Conservation (phyloP, 768 basidiomycete species). For the Pholiota conissans region DNA sequence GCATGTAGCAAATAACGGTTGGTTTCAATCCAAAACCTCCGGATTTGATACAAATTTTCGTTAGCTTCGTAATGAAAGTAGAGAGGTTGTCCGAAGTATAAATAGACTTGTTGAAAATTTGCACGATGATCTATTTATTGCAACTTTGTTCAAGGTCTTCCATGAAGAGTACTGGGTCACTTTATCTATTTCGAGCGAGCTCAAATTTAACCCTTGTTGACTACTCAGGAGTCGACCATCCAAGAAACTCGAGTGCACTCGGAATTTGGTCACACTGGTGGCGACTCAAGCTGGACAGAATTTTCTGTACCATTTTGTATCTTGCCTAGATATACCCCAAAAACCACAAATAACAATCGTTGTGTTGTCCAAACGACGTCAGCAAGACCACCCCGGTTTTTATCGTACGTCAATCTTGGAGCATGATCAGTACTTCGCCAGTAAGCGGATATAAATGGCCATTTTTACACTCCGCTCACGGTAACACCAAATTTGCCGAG, state of each 20-base stretch:
- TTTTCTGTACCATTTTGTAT: no score
- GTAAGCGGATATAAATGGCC: neutral
- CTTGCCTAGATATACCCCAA: no score
- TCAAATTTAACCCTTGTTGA: no score
- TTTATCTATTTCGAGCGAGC: neutral
- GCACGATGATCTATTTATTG: neutral
- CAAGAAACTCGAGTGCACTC: no score
- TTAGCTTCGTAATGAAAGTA: no score
- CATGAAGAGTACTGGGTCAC: neutral
- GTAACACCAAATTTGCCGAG: constrained; percentile 2
- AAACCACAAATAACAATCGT: neutral
- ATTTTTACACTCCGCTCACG: constrained; percentile 7
- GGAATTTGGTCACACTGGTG: no score
- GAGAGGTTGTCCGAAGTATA: no score
- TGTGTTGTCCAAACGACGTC: neutral
- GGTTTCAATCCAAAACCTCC: no score
- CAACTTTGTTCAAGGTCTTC: neutral
- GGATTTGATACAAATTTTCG: no score
- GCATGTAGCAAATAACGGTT: no score
- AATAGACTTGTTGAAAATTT: no score
- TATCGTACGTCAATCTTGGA: constrained; percentile 1
- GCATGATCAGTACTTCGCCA: neutral
- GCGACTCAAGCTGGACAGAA: no score
- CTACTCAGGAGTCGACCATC: neutral
- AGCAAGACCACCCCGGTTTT: neutral